These are phyloP conservation scores for Wickerhamiella alocasiicola DNA, from an alignment of 805 yeast genomes.

Conservation along the genomic window DNA sequence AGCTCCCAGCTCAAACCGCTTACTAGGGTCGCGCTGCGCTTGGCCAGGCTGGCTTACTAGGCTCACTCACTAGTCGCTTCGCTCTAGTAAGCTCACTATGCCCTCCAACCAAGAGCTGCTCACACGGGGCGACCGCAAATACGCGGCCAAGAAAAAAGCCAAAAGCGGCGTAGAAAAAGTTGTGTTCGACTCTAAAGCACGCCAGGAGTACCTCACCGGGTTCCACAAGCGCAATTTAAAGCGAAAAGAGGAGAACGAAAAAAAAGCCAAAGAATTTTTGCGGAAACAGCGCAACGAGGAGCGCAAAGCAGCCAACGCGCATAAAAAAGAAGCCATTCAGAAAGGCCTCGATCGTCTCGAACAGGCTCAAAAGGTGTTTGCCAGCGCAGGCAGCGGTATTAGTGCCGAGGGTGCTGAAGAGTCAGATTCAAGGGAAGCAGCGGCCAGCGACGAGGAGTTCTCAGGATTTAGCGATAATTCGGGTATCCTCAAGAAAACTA, in stretches of 20 bases:
- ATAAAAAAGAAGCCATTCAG: constrained; percentile 41
- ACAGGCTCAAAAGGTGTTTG: constrained; percentile 40
- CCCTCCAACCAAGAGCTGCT: constrained; percentile 62
- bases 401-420: constrained; percentile 19
- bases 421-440: constrained; percentile 15
- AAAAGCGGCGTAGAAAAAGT: constrained; percentile 59
- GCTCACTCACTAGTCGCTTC: no score
- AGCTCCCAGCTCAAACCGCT: no score
- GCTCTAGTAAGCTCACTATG: background rate
- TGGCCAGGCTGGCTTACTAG: no score
- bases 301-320: constrained; percentile 57
- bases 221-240: constrained; percentile 88
- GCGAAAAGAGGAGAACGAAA: constrained; percentile 77
- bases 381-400: constrained; percentile 19
- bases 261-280: constrained; percentile 63
- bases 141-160: constrained; percentile 50
- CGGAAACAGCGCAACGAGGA: constrained; percentile 62
- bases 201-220: constrained; percentile 72
- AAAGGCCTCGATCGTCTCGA: constrained; percentile 37
- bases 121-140: constrained; percentile 68
- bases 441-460: constrained; percentile 29
- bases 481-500: constrained; percentile 33
- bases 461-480: constrained; percentile 33
- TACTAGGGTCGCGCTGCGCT: no score
- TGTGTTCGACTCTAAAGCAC: constrained; percentile 59